Evolutionary conservation across 345 rosid species (phyloP).

Genomic region (Camelina sativa): DNA sequence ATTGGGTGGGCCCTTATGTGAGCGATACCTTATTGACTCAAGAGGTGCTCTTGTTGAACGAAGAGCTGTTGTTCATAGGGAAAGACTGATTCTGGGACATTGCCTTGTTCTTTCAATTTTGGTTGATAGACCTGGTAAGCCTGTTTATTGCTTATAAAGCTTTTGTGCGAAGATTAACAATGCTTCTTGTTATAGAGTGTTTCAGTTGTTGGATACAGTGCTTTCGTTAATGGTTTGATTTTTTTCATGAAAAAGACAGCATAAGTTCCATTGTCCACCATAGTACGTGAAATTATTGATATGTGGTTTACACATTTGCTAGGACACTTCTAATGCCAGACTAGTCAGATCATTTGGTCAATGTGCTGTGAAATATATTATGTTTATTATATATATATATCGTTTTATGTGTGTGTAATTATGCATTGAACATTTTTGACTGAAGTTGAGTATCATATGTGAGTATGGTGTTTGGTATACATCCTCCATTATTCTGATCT

Average conservation of each 20-base stretch:
- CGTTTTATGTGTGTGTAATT: constrained; percentile 9
- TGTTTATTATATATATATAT: background rate
- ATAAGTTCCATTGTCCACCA: constrained; percentile 7
- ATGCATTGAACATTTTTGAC: constrained; percentile 17
- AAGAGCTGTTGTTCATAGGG: constrained; percentile 79
- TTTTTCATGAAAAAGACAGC: background rate
- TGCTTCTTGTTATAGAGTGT: constrained; percentile 15
- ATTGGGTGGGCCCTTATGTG: constrained; percentile 86
- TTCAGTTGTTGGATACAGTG: constrained; percentile 21
- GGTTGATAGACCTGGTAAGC: constrained; percentile 83
- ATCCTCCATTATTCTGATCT: constrained; percentile 1
- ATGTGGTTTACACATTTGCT: constrained; percentile 26
- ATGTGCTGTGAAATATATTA: constrained; percentile 10
- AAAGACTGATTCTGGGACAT: constrained; percentile 84
- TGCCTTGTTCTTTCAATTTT: constrained; percentile 88
- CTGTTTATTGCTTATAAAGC: background rate
- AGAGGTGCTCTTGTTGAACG: constrained; percentile 93
- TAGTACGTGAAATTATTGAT: constrained; percentile 14
- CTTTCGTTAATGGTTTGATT: constrained; percentile 3
- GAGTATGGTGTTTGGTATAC: constrained; percentile 21
- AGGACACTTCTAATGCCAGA: constrained; percentile 13
- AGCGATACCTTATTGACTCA: constrained; percentile 77
- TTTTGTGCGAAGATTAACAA: constrained; percentile 3
- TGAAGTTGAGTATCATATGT: constrained; percentile 15
- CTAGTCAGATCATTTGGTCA: constrained; percentile 6